Evolutionary conservation across 345 rosid species (phyloP).

Genomic region (Erysimum cheiranthoides): DNA sequence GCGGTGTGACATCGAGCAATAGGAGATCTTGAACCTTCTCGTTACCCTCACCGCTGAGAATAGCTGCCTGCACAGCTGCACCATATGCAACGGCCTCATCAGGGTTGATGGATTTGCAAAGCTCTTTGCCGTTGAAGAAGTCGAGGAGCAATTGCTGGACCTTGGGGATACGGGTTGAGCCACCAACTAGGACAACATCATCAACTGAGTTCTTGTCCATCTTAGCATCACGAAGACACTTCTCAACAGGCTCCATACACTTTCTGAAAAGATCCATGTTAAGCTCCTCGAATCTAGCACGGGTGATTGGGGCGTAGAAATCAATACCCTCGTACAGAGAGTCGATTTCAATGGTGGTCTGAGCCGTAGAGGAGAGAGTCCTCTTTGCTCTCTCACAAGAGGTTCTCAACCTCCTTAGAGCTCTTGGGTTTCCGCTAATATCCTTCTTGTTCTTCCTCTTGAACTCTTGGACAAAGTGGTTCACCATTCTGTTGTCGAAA

Average conservation of each 20-base stretch:
- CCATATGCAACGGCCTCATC: constrained; percentile 89
- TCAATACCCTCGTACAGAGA: constrained; percentile 76
- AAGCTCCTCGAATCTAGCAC: constrained; percentile 73
- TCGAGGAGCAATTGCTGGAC: constrained; percentile 70
- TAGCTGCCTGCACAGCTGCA: constrained; percentile 85
- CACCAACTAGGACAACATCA: constrained; percentile 73
- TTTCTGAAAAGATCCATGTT: constrained; percentile 75
- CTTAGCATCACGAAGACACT: constrained; percentile 73
- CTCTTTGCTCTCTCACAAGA: constrained; percentile 78
- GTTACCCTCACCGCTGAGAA: constrained; percentile 76
- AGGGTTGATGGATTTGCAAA: constrained; percentile 78
- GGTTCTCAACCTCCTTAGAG: constrained; percentile 74
- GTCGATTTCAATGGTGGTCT: constrained; percentile 71
- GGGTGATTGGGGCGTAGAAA: constrained; percentile 68
- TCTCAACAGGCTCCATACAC: constrained; percentile 81
- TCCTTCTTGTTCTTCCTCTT: constrained; percentile 80
- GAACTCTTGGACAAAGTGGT: constrained; percentile 75
- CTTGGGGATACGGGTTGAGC: constrained; percentile 77
- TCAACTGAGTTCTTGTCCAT: constrained; percentile 71
- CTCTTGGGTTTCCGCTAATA: constrained; percentile 67
- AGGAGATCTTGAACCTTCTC: constrained; percentile 82
- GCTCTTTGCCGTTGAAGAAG: constrained; percentile 77
- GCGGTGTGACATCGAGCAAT: constrained; percentile 70
- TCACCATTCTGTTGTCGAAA: constrained; percentile 74
- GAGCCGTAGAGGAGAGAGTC: constrained; percentile 69